Evolutionary conservation across 371 early-diverging fungal species (phyloP).

Genomic region (Chytridium lagenaria): DNA sequence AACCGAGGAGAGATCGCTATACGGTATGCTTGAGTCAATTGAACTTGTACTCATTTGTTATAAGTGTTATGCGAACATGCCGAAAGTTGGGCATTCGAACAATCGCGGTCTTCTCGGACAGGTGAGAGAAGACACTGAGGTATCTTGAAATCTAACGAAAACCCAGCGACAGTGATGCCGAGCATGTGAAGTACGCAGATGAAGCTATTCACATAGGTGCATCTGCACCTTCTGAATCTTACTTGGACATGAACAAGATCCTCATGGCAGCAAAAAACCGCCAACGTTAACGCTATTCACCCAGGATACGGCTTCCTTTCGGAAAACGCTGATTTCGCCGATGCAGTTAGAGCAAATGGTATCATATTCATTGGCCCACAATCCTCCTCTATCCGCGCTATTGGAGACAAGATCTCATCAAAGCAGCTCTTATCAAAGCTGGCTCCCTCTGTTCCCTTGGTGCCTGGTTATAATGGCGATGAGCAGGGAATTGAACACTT

Average conservation of each 20-base stretch:
- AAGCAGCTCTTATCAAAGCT: slow-evolving; percentile 19
- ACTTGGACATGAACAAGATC: slow-evolving; percentile 80
- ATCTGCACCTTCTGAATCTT: slow-evolving; percentile 80
- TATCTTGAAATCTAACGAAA: slow-evolving; percentile 25
- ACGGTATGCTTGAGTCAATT: slow-evolving; percentile 5
- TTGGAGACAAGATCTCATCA: slow-evolving; percentile 68
- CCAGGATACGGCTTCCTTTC: slow-evolving; percentile 94
- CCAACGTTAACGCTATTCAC: slow-evolving; percentile 77
- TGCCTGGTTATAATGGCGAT: slow-evolving; percentile 89
- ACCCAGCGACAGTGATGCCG: slow-evolving; percentile 72
- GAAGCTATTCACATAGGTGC: slow-evolving; percentile 86
- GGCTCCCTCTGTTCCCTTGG: slow-evolving; percentile 70
- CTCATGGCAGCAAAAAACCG: slow-evolving; percentile 75
- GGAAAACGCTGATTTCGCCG: slow-evolving; percentile 87
- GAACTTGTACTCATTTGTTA: background rate
- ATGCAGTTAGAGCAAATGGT: slow-evolving; percentile 64
- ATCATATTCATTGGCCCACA: slow-evolving; percentile 86
- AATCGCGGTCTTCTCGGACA: slow-evolving; percentile 82
- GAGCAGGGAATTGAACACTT: slow-evolving; percentile 66
- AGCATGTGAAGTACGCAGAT: slow-evolving; percentile 85
- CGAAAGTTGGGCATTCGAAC: slow-evolving; percentile 85
- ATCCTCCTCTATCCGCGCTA: slow-evolving; percentile 73
- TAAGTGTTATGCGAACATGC: slow-evolving; percentile 79
- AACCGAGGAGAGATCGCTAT: slow-evolving; percentile 78
- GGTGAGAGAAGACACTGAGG: background rate